Evolutionary conservation across 176 grass and related monocot species (phyloP).

Genomic region (Musa itinerans): DNA sequence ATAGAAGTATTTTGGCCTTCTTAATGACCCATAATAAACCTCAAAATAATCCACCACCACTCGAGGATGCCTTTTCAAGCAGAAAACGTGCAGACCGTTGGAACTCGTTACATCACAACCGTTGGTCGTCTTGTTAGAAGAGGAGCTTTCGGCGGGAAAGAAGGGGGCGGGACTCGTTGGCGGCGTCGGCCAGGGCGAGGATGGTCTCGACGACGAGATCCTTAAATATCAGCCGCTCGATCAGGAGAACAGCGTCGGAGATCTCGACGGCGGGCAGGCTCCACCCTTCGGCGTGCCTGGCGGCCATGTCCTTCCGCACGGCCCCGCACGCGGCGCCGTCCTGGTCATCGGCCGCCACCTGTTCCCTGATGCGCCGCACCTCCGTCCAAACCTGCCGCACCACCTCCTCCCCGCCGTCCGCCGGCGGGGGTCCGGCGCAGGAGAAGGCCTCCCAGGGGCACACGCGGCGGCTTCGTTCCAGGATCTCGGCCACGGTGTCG

Average conservation of each 20-base stretch:
- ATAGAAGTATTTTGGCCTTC: no score
- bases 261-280: not conserved
- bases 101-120: not conserved
- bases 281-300: constrained; percentile 15
- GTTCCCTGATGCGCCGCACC: constrained; percentile 40
- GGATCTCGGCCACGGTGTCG: constrained; percentile 47
- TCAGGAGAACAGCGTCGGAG: not conserved
- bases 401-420: constrained; percentile 21
- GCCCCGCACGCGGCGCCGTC: constrained; percentile 15
- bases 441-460: constrained; percentile 36
- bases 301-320: constrained; percentile 52
- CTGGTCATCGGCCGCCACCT: constrained; percentile 7
- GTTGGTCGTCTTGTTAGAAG: not conserved
- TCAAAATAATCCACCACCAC: no score
- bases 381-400: constrained; percentile 44
- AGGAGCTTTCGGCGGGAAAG: constrained; percentile 7
- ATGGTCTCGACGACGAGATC: constrained; percentile 11
- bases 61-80: no score
- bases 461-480: constrained; percentile 42
- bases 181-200: not conserved
- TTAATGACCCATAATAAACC: no score
- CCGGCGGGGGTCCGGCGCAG: not conserved
- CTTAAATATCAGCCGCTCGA: constrained; percentile 10
- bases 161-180: not conserved
- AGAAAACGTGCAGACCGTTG: not conserved